Percentiles rank a stretch among this genome's conserved stretches.
Evolutionary conservation across 345 rosid genomes (phyloP).

Genomic region (thale cress (Arabidopsis thaliana)): DNA sequence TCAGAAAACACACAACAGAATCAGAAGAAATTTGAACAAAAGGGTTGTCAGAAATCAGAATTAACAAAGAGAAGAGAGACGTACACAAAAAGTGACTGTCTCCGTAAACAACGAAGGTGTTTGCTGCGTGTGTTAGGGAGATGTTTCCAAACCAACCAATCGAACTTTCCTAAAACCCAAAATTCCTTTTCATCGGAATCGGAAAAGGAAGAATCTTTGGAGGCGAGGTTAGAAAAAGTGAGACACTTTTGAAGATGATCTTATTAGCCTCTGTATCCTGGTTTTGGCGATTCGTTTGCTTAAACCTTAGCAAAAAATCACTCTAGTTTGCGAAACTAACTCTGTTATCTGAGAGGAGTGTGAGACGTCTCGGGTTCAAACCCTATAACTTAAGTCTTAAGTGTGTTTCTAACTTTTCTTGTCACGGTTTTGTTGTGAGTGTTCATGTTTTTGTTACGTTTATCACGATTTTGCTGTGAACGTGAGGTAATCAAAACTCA

Average conservation of each 20-base stretch:
- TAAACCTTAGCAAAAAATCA: constrained; percentile 3
- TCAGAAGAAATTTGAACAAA: constrained; percentile 5
- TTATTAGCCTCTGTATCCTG: constrained; percentile 2
- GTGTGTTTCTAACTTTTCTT: constrained; percentile 10
- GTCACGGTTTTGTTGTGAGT: constrained; percentile 39
- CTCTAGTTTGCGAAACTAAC: not conserved
- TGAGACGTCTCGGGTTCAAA: constrained; percentile 33
- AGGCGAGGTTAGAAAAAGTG: constrained; percentile 1
- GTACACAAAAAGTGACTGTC: constrained; percentile 21
- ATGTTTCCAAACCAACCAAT: constrained; percentile 14
- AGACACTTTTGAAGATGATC: constrained; percentile 2
- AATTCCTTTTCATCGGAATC: not conserved
- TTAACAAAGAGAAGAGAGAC: constrained; percentile 26
- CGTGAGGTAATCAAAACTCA: not conserved
- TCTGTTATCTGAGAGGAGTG: constrained; percentile 4
- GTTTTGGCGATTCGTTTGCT: not conserved
- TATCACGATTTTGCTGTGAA: constrained; percentile 29
- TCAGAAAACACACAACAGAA: constrained; percentile 7
- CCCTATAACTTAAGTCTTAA: not conserved
- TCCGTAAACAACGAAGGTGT: constrained; percentile 35
- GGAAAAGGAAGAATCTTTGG: not conserved
- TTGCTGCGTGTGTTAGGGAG: constrained; percentile 29
- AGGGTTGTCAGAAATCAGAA: not conserved
- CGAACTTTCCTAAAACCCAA: constrained; percentile 6
- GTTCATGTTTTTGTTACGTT: not conserved